Conservation (phyloP, 345 rosid species). For the Hibiscus trionum region DNA sequence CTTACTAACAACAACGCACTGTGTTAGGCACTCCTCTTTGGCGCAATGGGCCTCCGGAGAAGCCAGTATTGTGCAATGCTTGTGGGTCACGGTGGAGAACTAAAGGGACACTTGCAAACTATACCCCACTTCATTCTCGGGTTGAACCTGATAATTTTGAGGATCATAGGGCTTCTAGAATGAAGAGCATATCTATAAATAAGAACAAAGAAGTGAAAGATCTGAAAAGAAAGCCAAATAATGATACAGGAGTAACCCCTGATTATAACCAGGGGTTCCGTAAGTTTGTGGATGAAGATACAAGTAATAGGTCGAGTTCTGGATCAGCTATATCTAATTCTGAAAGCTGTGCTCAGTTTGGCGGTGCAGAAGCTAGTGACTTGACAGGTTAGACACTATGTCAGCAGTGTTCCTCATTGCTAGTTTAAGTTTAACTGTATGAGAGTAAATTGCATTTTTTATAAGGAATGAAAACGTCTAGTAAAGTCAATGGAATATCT, state of each 20-base stretch:
- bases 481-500: not conserved
- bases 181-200: conserved; percentile 40
- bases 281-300: conserved; percentile 66
- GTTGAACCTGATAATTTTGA: conserved; percentile 45
- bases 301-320: conserved; percentile 92
- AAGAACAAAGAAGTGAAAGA: conserved; percentile 53
- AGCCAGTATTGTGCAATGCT: conserved; percentile 79
- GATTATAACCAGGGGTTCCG: conserved; percentile 48
- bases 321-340: conserved; percentile 96
- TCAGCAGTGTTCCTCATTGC: not conserved
- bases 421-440: not conserved
- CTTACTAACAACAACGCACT: conserved; percentile 13
- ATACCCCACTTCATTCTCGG: conserved; percentile 72
- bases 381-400: conserved; percentile 59
- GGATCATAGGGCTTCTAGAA: conserved; percentile 40
- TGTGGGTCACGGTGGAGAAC: conserved; percentile 86
- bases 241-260: conserved; percentile 32
- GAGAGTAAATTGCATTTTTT: not conserved
- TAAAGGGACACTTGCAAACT: conserved; percentile 65
- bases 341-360: conserved; percentile 93
- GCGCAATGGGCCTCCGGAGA: conserved; percentile 85
- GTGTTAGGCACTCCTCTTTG: conserved; percentile 69
- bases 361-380: conserved; percentile 78
- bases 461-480: not conserved
- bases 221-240: conserved; percentile 66